Base-by-base conservation (phyloP, 2,329 filamentous ascomycete genomes). In the Parastagonospora avenae region DNA sequence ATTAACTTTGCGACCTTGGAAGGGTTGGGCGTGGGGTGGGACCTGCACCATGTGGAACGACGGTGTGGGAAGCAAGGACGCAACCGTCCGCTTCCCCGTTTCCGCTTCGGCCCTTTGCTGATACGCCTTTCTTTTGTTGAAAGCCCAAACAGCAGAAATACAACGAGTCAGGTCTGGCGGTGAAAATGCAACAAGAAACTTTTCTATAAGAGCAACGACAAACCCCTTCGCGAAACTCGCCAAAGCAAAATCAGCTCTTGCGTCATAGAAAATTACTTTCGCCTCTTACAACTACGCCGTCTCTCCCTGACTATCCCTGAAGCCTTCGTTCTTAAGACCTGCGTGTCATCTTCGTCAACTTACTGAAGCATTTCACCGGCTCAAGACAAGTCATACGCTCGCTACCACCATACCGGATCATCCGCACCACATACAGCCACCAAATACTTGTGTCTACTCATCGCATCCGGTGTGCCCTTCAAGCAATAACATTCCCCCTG, bases 131-230 rank as follows among this genome's bases (percentile, higher is more conserved):
- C 52, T 67, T 66, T 70, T 52, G 50, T 61, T 63, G 53, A 56
- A 67, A 61, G 55, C 61, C 47, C 44, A 54, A 49, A 44, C 44
- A 52, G 49, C 57, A 48, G 50, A 36, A 60, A 38, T 49, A 40
- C 48, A 62, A 63, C 68, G 67, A 68, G 66, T 68, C 67, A 69
- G 59, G 52, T 51, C 39, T 48, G 54, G 62, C 64, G 54, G 62
- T 66, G 60, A 55, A 55, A 62, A 57, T 33, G 27, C 38, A 36
- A 31, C 42, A 35, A 44, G 40, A 30, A 31, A 41, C 37, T 40
- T 16, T 50, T 42, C 50, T 63, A 68, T 68, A 67, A 69, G 55
- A 66, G 11, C 29, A 40, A 42, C 50, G 55, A 47, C 50, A 27
- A 29, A 33, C 56, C 54, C 58, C 60, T 59, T 61, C 48, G 29